phyloP scores from a whole-genome alignment of 352 stramenopile genomes.

The Stramenopiles sp. region DNA sequence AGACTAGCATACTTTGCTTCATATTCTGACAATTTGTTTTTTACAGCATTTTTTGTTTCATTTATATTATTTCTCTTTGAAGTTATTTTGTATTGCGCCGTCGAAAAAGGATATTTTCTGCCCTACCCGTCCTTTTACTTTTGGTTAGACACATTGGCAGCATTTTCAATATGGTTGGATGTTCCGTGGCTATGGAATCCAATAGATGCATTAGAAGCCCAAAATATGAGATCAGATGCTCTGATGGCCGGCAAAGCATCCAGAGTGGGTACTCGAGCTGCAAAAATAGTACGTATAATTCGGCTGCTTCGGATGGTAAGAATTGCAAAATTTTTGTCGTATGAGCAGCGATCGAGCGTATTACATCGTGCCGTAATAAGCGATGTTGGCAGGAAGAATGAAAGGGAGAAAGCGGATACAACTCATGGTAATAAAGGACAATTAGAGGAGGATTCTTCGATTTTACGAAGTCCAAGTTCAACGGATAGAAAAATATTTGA shows the following conservation, averaged over 20 bases:
- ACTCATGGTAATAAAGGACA: too few species aligned
- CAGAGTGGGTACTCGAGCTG: slow-evolving; percentile 54
- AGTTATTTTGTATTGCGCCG: slow-evolving; percentile 42
- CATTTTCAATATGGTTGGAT: slow-evolving; percentile 69
- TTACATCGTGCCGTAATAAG: background rate
- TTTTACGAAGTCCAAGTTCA: background rate
- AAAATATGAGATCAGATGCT: slow-evolving; percentile 28
- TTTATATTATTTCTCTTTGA: slow-evolving; percentile 52
- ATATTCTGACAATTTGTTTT: slow-evolving; percentile 36
- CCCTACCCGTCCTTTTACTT: slow-evolving; percentile 53
- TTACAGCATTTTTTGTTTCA: slow-evolving; percentile 48
- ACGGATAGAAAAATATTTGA: slow-evolving; percentile 16
- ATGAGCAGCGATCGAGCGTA: background rate
- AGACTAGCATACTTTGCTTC: slow-evolving; percentile 19
- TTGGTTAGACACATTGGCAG: slow-evolving; percentile 78
- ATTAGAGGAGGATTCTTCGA: too few species aligned
- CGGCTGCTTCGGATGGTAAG: slow-evolving; percentile 67
- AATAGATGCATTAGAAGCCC: slow-evolving; percentile 23
- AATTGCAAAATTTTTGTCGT: slow-evolving; percentile 37
- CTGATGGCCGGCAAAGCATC: slow-evolving; percentile 51
- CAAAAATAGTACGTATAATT: slow-evolving; percentile 68
- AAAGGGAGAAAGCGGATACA: background rate
- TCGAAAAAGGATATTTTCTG: slow-evolving; percentile 49
- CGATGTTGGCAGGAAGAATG: background rate
- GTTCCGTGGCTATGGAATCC: slow-evolving; percentile 53